phyloP scores from a whole-genome alignment of 208 protist genomes.

The Leishmania braziliensis region DNA sequence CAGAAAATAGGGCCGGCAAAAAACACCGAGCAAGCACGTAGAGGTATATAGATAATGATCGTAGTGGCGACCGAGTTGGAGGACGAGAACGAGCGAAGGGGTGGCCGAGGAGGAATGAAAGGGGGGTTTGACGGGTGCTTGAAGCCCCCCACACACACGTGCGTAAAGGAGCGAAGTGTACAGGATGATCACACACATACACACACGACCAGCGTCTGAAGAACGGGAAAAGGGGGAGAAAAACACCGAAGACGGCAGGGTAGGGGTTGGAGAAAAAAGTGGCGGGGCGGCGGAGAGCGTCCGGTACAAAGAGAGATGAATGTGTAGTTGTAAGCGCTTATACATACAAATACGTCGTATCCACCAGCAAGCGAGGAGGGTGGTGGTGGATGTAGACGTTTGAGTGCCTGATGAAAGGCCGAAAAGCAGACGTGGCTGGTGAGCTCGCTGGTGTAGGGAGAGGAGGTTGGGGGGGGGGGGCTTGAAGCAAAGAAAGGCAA shows the following conservation, averaged over 20 bases:
- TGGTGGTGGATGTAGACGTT: neutral
- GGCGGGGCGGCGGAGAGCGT: neutral
- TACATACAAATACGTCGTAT: neutral
- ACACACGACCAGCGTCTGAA: neutral
- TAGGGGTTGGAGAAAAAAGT: neutral
- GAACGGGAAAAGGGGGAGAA: neutral
- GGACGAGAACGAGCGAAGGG: neutral
- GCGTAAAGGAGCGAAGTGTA: neutral
- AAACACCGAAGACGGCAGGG: neutral
- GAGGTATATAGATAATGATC: neutral
- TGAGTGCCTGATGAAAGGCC: neutral
- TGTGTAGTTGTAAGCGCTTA: neutral
- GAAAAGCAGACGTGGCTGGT: neutral
- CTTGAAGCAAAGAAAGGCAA: neutral
- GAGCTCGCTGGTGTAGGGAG: neutral
- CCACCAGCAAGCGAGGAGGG: neutral
- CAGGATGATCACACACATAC: neutral
- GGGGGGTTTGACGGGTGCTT: neutral
- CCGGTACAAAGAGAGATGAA: neutral
- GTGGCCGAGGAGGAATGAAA: neutral
- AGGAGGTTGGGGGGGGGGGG: neutral
- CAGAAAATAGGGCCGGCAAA: neutral
- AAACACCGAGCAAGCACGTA: neutral
- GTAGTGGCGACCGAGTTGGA: neutral
- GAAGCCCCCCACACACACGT: neutral